Evolutionary conservation across 2,329 filamentous ascomycete genomes (phyloP), one percentile per base, ranked within the genome.

Genomic region (Elsinoe australis): DNA sequence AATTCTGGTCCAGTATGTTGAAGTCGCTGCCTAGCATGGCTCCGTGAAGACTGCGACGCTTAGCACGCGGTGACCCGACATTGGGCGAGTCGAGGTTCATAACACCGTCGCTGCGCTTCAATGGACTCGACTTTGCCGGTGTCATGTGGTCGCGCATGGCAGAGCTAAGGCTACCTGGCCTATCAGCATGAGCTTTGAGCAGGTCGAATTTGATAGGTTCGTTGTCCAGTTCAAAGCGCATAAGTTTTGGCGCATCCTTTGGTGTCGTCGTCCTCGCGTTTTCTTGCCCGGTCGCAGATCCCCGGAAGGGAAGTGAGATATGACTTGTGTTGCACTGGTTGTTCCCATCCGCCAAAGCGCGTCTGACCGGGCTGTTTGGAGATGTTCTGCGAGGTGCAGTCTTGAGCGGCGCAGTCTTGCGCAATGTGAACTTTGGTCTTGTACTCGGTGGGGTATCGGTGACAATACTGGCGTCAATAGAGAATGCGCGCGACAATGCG

Each of bases 51-150:
- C 89, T 95, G 59, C 92, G 80, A 55, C 92, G 79, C 71, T 95
- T 95, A 38, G 89, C 86, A 51, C 90, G 85, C 0, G 92, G 90
- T 60, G 86, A 95, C 56, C 85, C 85, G 49, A 85, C 73, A 57
- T 76, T 83, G 21, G 80, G 74, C 54, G 86, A 83, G 59, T 94
- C 89, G 41, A 94, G 70, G 59, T 87, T 87, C 85, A 94, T 90
- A 45, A 83, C 83, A 34, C 85, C 83, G 69, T 96, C 90, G 61
- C 84, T 90, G 58, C 92, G 82, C 74, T 96, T 95, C 57, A 96
- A 70, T 4, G 90, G 89, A 62, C 90, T 95, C 4, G 83, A 81
- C 52, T 80, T 79, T 15, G 76, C 71, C 14, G 77, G 71, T 41
- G 72, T 67, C 38, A 72, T 67, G 44, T 69, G 57, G 55, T 72